Base-by-base conservation (phyloP, 768 basidiomycete genomes). In the Exidia glandulosa region DNA sequence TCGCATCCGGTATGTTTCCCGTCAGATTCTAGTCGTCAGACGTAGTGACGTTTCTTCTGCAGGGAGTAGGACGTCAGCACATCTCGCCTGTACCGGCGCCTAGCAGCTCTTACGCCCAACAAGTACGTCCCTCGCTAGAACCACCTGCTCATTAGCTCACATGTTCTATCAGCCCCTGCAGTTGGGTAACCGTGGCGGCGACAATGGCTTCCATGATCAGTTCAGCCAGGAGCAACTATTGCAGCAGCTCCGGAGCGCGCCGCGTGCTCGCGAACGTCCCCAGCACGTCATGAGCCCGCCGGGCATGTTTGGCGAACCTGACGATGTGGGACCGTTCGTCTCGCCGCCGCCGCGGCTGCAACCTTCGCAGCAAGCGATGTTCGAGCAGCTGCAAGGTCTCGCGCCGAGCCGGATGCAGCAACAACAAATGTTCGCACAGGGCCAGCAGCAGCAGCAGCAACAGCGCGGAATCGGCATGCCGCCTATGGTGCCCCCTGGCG, bases 381-480 rank as follows among this genome's bases (percentile, higher is more conserved):
- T 54, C 25, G 50, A 54, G 25, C 50, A 54, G 30, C 50, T 54
- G 10, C 50, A 54, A 27, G 50, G 27, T 9, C 50, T 19, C 27
- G 50, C 50, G 10, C 25, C 50, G 6, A 27, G 7, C 50, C 60
- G 32, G 7, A 23, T 36, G 33, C 56, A 60, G 37, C 54, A 60
- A 31, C 60, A 57, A n/a, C 60, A 60, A 29, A 29, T 25, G 32
- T 32, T 37, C 12, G n/a, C 34, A 10, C 34, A 23, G 10, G 57
- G 23, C 2, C 41, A 13, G 9, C 60, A 59, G 58, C 61, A 59
- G 37, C 79, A 57, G 74, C 73, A 56, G 78, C 75, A 56, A 80
- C 74, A 63, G 69, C 78, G 27, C 67, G 81, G 45, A 73, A 77
- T 41, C n/a, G n/a, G n/a, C n/a, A n/a, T n/a, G n/a, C n/a, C n/a